phyloP scores from a whole-genome alignment of 768 basidiomycete genomes.

The Favolaschia claudopus region DNA sequence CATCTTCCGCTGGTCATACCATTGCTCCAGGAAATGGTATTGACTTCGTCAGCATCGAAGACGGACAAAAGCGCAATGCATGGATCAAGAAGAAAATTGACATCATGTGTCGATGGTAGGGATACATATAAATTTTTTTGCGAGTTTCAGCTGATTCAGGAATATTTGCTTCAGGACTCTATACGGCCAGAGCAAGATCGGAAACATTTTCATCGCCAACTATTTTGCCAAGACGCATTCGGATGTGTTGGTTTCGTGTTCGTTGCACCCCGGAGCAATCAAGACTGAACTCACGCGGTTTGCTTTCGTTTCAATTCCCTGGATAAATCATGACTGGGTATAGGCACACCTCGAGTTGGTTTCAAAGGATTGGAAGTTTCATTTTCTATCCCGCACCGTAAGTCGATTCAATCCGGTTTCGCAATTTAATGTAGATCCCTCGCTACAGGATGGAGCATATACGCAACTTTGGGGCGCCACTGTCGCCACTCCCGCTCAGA shows the following conservation, averaged over 20 bases:
- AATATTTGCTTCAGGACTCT: background rate
- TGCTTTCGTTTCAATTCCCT: too few relatives aligned
- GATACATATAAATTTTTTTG: background rate
- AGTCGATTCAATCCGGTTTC: too few relatives aligned
- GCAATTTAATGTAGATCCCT: too few relatives aligned
- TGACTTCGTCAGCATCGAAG: background rate
- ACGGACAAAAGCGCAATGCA: background rate
- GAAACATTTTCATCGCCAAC: conserved; percentile 34
- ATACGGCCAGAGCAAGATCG: conserved; percentile 26
- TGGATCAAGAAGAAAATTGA: background rate
- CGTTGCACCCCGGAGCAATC: conserved; percentile 36
- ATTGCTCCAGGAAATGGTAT: background rate
- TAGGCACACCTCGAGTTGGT: too few relatives aligned
- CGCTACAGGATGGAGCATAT: too few relatives aligned
- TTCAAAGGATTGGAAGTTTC: too few relatives aligned
- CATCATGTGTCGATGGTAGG: background rate
- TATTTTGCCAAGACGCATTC: conserved; percentile 35
- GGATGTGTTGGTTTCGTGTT: conserved; percentile 33
- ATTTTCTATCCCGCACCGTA: too few relatives aligned
- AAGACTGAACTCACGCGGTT: conserved; percentile 28
- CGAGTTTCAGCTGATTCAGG: background rate
- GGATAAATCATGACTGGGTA: too few relatives aligned
- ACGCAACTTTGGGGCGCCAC: too few relatives aligned
- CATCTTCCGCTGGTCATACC: conserved; percentile 15
- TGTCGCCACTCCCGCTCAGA: too few relatives aligned